Percentiles rank a stretch among this genome's conserved stretches.
These are phyloP conservation scores for Saussurea involucrata DNA, from an alignment of 129 eudicot species.

Conservation along the genomic window DNA sequence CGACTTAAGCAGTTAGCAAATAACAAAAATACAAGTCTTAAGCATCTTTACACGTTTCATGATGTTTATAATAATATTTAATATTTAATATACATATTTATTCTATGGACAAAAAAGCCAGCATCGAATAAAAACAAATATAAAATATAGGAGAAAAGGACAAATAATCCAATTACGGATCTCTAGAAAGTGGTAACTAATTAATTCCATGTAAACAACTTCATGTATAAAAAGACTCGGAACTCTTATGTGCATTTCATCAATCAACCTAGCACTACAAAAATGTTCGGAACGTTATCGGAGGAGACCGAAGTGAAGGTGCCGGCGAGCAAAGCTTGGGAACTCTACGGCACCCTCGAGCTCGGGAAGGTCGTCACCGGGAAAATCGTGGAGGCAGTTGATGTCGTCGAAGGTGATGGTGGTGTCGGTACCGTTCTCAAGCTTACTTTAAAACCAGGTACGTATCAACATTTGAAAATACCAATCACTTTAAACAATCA, in stretches of 20 bases:
- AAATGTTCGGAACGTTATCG: constrained; percentile 30
- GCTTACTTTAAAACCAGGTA: constrained; percentile 28
- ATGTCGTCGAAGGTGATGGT: constrained; percentile 32
- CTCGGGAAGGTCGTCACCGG: constrained; percentile 8
- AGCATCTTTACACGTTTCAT: background rate
- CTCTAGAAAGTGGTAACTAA: background rate
- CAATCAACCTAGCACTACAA: constrained; percentile 7
- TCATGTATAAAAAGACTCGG: background rate
- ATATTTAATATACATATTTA: background rate
- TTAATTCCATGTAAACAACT: too few species aligned
- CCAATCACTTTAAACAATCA: background rate
- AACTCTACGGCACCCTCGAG: constrained; percentile 25
- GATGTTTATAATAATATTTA: too few species aligned
- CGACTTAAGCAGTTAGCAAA: too few species aligned
- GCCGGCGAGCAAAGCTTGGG: constrained; percentile 32
- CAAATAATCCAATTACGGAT: constrained; percentile 3
- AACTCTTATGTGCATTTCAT: background rate
- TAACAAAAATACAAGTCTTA: background rate
- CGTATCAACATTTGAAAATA: background rate
- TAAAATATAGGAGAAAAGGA: background rate
- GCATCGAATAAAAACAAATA: background rate
- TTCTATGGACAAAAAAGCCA: background rate
- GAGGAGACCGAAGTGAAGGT: constrained; percentile 34
- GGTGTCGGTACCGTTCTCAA: constrained; percentile 22
- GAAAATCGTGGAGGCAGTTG: constrained; percentile 20